Evolutionary conservation across 495 filamentous ascomycete genomes (phyloP).

Genomic region (Amorphotheca resinae): DNA sequence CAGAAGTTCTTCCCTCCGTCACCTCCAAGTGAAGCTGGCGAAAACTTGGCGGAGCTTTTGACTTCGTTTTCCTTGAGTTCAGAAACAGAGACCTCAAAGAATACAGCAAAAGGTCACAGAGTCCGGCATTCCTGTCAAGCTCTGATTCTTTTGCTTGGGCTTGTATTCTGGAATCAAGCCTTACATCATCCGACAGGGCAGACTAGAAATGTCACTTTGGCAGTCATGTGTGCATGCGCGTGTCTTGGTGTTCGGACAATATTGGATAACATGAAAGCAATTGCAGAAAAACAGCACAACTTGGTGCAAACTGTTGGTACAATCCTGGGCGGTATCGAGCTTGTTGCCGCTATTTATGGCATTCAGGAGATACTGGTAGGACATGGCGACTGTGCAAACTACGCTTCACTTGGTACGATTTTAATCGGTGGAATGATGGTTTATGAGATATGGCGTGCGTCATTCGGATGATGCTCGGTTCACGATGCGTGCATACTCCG

Average conservation of each 20-base stretch:
- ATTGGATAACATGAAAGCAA: conserved; percentile 2
- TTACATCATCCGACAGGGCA: conserved; percentile 3
- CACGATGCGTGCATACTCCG: too few species aligned
- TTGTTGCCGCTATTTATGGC: conserved; percentile 2
- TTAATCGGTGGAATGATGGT: conserved; percentile 8
- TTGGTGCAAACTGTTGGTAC: background rate
- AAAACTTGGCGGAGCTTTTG: conserved; percentile 27
- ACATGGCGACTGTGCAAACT: background rate
- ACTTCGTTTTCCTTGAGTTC: conserved; percentile 5
- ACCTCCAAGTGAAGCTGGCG: conserved; percentile 20
- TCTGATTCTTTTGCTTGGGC: conserved; percentile 4
- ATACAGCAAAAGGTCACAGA: background rate
- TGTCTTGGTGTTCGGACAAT: conserved; percentile 5
- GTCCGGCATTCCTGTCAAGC: conserved; percentile 3
- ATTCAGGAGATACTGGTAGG: conserved; percentile 4
- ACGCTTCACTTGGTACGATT: conserved; percentile 6
- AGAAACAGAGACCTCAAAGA: background rate
- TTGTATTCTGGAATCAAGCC: conserved; percentile 12
- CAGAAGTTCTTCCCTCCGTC: conserved; percentile 35
- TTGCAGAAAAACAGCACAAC: background rate
- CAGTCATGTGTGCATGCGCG: conserved; percentile 5
- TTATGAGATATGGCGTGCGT: conserved; percentile 11
- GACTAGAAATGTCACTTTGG: conserved; percentile 2
- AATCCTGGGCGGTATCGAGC: conserved; percentile 3
- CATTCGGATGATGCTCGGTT: background rate